phyloP scores from a whole-genome alignment of 78 protist species.

The Monosiga brevicollis region DNA sequence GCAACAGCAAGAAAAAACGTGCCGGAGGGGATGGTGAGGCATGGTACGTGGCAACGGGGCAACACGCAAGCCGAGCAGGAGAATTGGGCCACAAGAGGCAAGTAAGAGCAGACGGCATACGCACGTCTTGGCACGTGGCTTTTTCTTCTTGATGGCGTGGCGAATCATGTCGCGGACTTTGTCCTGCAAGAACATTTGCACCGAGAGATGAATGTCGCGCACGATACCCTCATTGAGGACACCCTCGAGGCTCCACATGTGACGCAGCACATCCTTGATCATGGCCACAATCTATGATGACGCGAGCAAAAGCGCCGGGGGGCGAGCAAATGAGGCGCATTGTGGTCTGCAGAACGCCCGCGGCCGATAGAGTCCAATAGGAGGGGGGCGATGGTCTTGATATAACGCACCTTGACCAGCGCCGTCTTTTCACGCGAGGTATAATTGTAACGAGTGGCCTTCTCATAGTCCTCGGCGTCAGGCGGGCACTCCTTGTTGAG shows the following conservation, averaged over 20 bases:
- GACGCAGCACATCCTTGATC: conserved; percentile 49
- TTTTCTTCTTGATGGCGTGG: conserved; percentile 40
- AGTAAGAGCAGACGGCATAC: too few species aligned
- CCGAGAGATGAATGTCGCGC: conserved; percentile 29
- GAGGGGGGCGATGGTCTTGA: neutral
- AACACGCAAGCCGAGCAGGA: neutral
- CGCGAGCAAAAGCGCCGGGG: neutral
- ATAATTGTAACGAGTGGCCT: conserved; percentile 71
- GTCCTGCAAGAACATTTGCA: conserved; percentile 60
- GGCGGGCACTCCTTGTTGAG: conserved; percentile 14
- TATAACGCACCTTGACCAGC: conserved; percentile 36
- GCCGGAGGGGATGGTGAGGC: neutral
- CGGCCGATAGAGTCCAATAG: too few species aligned
- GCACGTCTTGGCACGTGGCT: conserved; percentile 18
- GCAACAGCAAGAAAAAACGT: neutral
- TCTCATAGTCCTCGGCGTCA: conserved; percentile 14
- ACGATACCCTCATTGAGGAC: conserved; percentile 34
- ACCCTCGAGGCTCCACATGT: conserved; percentile 22
- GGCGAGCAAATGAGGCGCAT: too few species aligned
- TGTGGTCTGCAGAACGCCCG: too few species aligned
- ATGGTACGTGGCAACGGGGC: neutral
- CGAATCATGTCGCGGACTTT: conserved; percentile 43
- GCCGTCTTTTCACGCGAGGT: conserved; percentile 38
- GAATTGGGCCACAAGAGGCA: neutral
- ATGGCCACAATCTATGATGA: conserved; percentile 31